These are phyloP conservation scores for Prunus fruticosa DNA, from an alignment of 306 rosid genomes.

Conservation along the genomic window DNA sequence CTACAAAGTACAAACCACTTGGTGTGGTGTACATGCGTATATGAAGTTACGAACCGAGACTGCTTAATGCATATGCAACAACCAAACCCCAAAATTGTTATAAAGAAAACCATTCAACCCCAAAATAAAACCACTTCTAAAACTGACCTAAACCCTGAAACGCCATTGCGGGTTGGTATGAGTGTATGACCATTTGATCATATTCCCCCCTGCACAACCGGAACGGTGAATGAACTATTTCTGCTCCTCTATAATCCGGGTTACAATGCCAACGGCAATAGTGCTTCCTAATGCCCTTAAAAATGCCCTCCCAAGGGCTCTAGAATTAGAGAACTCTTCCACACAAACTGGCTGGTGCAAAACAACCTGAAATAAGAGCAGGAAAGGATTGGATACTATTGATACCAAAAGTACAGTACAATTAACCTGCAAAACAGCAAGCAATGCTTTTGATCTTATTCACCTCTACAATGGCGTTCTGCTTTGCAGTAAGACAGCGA, in stretches of 20 bases:
- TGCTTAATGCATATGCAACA: slow-evolving; percentile 7
- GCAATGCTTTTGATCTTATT: slow-evolving; percentile 18
- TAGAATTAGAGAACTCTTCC: slow-evolving; percentile 60
- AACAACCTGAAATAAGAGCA: slow-evolving; percentile 49
- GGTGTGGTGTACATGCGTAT: neutral
- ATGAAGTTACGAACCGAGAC: neutral
- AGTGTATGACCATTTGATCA: neutral
- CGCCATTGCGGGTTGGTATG: neutral
- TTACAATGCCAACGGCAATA: slow-evolving; percentile 73
- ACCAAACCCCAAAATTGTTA: neutral
- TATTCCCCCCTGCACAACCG: neutral
- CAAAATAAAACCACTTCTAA: neutral
- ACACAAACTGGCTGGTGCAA: slow-evolving; percentile 76
- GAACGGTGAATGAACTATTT: slow-evolving; percentile 9
- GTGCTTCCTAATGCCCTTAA: slow-evolving; percentile 84
- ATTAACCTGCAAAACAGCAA: neutral
- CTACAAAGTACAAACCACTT: neutral
- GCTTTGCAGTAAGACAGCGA: slow-evolving; percentile 80
- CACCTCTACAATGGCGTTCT: slow-evolving; percentile 90
- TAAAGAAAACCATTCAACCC: neutral
- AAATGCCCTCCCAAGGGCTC: slow-evolving; percentile 83
- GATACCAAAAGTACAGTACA: neutral
- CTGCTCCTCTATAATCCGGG: slow-evolving; percentile 56
- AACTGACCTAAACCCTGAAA: neutral
- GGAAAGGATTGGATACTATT: neutral